These are phyloP conservation scores for Elsinoe necatrix DNA, from an alignment of 2,329 filamentous ascomycete genomes.

Conservation along the genomic window DNA sequence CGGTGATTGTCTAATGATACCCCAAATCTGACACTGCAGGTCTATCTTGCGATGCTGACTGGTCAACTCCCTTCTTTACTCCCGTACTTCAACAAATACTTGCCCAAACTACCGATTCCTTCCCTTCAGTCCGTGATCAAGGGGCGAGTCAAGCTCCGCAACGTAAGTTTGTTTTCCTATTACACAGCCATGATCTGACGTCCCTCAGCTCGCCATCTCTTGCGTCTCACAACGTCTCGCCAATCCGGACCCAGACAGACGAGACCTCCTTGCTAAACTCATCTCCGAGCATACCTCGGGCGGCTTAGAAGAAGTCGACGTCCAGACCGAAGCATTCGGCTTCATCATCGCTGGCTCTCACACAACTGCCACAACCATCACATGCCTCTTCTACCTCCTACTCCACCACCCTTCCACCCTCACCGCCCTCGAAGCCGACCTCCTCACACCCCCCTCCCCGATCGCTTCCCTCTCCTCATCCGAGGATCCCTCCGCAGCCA, in stretches of 20 bases:
- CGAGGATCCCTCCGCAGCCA: background rate
- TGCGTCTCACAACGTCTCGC: conserved; percentile 4
- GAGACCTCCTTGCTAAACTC: conserved; percentile 11
- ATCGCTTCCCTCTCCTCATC: background rate
- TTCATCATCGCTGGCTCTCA: conserved; percentile 27
- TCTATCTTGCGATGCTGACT: conserved; percentile 12
- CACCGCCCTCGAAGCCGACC: background rate
- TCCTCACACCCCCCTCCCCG: background rate
- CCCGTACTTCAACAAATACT: conserved; percentile 5
- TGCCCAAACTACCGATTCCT: conserved; percentile 7
- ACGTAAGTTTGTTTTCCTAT: background rate
- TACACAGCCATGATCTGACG: background rate
- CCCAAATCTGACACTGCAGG: background rate
- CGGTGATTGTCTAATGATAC: background rate
- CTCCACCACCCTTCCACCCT: conserved; percentile 21
- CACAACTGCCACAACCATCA: conserved; percentile 26
- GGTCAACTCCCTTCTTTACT: conserved; percentile 1
- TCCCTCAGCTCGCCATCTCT: conserved; percentile 5
- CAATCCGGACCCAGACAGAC: conserved; percentile 1
- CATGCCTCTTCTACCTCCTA: conserved; percentile 26
- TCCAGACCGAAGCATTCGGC: conserved; percentile 13
- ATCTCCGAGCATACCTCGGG: background rate
- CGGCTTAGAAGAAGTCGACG: background rate
- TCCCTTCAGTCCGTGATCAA: conserved; percentile 3
- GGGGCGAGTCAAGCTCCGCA: background rate